phyloP scores from a whole-genome alignment of 2,329 filamentous ascomycete species.

The Alternaria tenuissima region DNA sequence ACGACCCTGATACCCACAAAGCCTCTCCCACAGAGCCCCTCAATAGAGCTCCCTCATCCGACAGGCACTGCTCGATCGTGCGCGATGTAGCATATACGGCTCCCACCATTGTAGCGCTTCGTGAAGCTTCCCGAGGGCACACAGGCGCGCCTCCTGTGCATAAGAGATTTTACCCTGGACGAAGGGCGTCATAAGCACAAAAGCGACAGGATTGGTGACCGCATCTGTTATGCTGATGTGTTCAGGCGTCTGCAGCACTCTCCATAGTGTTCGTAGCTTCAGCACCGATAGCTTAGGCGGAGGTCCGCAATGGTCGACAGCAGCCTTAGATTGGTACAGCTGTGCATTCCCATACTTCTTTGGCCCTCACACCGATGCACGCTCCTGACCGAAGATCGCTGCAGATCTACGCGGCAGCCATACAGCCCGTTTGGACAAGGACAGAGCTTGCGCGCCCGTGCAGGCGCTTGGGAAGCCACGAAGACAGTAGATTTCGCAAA shows the following conservation, averaged over 20 bases:
- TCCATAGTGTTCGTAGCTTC: neutral
- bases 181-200: neutral
- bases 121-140: neutral
- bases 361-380: neutral
- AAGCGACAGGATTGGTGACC: neutral
- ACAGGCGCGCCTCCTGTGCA: neutral
- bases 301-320: neutral
- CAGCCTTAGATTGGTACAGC: neutral
- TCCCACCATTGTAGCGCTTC: neutral
- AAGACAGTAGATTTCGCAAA: neutral
- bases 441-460: neutral
- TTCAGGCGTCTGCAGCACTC: neutral
- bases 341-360: neutral
- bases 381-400: neutral
- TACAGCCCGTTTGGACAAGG: neutral
- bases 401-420: neutral
- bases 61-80: neutral
- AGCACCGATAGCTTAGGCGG: neutral
- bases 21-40: constrained; percentile 1
- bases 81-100: neutral
- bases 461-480: neutral
- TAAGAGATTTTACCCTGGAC: neutral
- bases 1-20: constrained; percentile 1
- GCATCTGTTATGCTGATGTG: neutral
- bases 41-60: neutral